A percentile compares a stretch with the other conserved stretches of the same genome.
Conservation (phyloP, 345 rosid genomes). For the Boechera stricta region DNA sequence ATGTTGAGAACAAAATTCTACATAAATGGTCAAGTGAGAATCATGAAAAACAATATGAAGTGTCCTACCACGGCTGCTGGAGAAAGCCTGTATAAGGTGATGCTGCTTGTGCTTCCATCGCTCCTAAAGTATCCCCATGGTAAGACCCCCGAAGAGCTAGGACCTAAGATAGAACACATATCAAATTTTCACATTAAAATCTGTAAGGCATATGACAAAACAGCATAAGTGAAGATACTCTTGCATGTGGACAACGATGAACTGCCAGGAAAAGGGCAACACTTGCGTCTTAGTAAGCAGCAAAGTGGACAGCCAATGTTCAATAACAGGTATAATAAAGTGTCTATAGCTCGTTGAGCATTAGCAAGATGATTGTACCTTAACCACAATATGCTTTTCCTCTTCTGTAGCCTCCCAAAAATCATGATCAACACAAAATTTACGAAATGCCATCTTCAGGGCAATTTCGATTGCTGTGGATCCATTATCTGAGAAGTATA, state of each 20-base stretch:
- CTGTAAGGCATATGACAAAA: background rate
- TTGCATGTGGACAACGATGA: background rate
- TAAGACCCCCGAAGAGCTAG: constrained; percentile 92
- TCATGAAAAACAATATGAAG: constrained; percentile 3
- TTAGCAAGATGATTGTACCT: constrained; percentile 52
- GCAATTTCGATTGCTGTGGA: constrained; percentile 95
- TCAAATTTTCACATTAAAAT: constrained; percentile 3
- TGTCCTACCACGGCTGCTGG: constrained; percentile 87
- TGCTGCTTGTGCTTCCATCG: constrained; percentile 99
- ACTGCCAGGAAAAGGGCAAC: constrained; percentile 5
- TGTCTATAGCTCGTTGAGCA: constrained; percentile 10
- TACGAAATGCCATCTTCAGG: constrained; percentile 96
- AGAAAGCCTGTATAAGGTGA: constrained; percentile 87
- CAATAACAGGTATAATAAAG: constrained; percentile 12
- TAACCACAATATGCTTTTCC: constrained; percentile 53
- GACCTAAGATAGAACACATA: constrained; percentile 56
- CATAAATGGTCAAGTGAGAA: background rate
- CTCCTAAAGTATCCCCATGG: constrained; percentile 98
- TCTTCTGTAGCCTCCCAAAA: constrained; percentile 38
- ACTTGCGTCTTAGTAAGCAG: constrained; percentile 23
- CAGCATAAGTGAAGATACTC: constrained; percentile 5
- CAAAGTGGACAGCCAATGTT: background rate
- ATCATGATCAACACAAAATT: constrained; percentile 68
- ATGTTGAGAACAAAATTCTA: constrained; percentile 7
- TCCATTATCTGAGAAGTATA: constrained; percentile 91